These are phyloP conservation scores for Chenopodium suecicum DNA, from an alignment of 148 eudicot genomes.

Conservation along the genomic window DNA sequence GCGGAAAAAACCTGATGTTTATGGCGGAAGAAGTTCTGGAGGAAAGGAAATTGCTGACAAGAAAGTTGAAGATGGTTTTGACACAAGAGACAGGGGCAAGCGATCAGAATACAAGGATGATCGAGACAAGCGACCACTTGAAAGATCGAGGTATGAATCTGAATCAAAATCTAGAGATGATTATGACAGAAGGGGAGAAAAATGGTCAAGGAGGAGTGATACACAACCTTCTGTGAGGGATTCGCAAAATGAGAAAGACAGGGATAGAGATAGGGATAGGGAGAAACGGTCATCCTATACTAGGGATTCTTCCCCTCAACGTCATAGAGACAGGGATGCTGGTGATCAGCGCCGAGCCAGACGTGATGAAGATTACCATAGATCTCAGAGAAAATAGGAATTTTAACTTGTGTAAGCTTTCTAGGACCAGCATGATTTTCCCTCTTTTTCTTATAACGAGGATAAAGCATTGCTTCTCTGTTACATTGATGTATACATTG, in stretches of 20 bases:
- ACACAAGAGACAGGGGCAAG: slow-evolving; percentile 33
- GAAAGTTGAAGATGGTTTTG: slow-evolving; percentile 29
- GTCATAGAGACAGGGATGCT: slow-evolving; percentile 31
- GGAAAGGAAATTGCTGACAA: slow-evolving; percentile 33
- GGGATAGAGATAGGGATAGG: slow-evolving; percentile 24
- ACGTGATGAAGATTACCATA: slow-evolving; percentile 39
- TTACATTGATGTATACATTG: background rate
- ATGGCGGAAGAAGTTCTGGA: slow-evolving; percentile 38
- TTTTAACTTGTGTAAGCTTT: background rate
- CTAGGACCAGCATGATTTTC: background rate
- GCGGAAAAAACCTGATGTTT: slow-evolving; percentile 28
- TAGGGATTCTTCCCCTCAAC: slow-evolving; percentile 46
- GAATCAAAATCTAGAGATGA: slow-evolving; percentile 46
- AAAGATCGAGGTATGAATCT: slow-evolving; percentile 40
- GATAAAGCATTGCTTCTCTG: background rate
- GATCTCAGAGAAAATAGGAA: slow-evolving; percentile 33
- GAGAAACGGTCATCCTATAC: slow-evolving; percentile 37
- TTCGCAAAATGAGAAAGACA: slow-evolving; percentile 26
- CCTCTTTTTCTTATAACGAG: background rate
- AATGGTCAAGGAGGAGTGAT: slow-evolving; percentile 44
- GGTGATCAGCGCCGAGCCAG: slow-evolving; percentile 37
- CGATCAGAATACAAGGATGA: slow-evolving; percentile 34
- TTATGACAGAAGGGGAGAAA: slow-evolving; percentile 52
- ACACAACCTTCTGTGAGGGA: slow-evolving; percentile 37
- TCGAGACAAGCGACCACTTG: slow-evolving; percentile 27